These are phyloP conservation scores for Gossypium bickii DNA, from an alignment of 345 rosid genomes.

Conservation along the genomic window DNA sequence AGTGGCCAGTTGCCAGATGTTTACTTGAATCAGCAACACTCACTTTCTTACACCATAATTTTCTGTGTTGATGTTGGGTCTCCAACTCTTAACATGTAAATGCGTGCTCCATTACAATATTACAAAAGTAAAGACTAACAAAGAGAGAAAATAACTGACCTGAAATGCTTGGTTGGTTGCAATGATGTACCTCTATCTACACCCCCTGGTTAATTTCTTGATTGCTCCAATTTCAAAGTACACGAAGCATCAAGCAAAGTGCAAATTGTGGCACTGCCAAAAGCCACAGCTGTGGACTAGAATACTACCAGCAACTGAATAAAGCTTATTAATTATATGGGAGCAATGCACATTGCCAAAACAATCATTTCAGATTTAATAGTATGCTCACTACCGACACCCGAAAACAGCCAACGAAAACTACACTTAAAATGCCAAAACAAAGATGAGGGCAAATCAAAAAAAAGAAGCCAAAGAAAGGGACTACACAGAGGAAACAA, in stretches of 20 bases:
- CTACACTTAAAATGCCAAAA: background rate
- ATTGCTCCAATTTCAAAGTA: background rate
- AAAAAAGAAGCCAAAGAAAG: conserved; percentile 17
- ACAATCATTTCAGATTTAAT: background rate
- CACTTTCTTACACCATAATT: conserved; percentile 3
- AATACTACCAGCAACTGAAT: background rate
- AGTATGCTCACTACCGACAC: conserved; percentile 5
- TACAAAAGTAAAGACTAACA: background rate
- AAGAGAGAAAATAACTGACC: conserved; percentile 16
- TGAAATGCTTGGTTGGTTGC: conserved; percentile 8
- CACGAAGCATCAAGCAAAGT: background rate
- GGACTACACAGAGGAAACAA: conserved; percentile 15
- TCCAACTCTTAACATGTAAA: background rate
- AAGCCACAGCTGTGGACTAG: background rate
- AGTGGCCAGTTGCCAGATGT: background rate
- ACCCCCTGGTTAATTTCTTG: background rate
- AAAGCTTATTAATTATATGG: background rate
- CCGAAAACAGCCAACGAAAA: conserved; percentile 11
- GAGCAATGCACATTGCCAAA: background rate
- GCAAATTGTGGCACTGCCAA: background rate
- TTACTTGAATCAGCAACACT: background rate
- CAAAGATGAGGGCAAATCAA: background rate
- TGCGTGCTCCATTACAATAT: background rate
- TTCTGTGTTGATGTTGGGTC: background rate
- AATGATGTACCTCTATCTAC: background rate